Percentiles rank a stretch among this genome's conserved stretches.
phyloP scores from a whole-genome alignment of 208 protist genomes.

The Crithidia brevicula region DNA sequence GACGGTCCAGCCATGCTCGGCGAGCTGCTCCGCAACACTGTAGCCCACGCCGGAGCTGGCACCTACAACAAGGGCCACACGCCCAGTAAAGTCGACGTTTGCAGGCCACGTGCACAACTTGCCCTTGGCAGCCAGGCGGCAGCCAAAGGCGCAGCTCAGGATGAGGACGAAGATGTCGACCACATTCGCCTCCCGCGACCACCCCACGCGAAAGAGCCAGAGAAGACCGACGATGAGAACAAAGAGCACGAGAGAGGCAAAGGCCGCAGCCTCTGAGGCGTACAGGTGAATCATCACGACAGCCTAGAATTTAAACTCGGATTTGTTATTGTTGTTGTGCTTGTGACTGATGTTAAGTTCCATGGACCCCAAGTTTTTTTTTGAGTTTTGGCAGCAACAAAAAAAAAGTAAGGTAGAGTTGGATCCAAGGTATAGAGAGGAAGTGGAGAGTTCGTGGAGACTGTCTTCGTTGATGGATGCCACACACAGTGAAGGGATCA shows the following conservation, averaged over 20 bases:
- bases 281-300: constrained; percentile 68
- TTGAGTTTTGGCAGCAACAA: too few species aligned
- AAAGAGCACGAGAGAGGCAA: constrained; percentile 22
- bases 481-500: too few species aligned
- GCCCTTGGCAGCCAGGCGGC: constrained; percentile 52
- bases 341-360: too few species aligned
- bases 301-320: too few species aligned
- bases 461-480: too few species aligned
- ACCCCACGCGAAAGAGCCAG: constrained; percentile 23
- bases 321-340: constrained; percentile 9
- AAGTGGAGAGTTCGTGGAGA: too few species aligned
- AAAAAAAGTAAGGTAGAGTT: too few species aligned
- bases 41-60: constrained; percentile 83
- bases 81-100: constrained; percentile 55
- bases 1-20: constrained; percentile 77
- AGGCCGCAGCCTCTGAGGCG: constrained; percentile 59
- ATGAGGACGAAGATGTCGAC: constrained; percentile 39
- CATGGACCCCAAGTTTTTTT: too few species aligned
- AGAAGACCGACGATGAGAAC: constrained; percentile 14
- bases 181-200: constrained; percentile 17
- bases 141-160: constrained; percentile 45
- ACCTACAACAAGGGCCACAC: constrained; percentile 81
- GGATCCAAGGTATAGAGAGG: too few species aligned
- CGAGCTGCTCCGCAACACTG: constrained; percentile 69
- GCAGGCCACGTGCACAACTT: constrained; percentile 63